Evolutionary conservation across 2,329 filamentous ascomycete species (phyloP).

Genomic region (Colletotrichum sp.): DNA sequence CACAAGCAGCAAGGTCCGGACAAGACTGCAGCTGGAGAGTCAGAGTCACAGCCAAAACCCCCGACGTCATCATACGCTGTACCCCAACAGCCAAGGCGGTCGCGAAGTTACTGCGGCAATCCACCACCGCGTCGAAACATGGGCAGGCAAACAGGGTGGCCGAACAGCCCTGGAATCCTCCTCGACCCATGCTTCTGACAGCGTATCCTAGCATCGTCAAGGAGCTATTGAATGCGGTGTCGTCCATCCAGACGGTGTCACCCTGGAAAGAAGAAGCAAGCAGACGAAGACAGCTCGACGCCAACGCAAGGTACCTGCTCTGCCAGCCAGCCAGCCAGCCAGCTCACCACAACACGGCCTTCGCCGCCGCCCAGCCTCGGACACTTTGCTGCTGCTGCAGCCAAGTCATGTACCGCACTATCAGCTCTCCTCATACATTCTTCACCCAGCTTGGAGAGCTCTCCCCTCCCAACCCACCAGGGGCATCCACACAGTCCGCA

Average conservation of each 20-base stretch:
- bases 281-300: background rate
- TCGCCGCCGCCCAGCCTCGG: background rate
- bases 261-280: background rate
- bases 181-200: background rate
- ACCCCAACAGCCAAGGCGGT: slow-evolving; percentile 2
- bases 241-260: background rate
- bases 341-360: background rate
- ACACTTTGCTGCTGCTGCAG: background rate
- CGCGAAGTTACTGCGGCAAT: background rate
- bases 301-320: background rate
- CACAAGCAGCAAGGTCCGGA: background rate
- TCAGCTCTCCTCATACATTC: slow-evolving; percentile 4
- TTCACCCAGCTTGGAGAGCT: slow-evolving; percentile 1
- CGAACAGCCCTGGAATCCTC: background rate
- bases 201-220: background rate
- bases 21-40: background rate
- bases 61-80: slow-evolving; percentile 10
- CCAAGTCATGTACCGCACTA: slow-evolving; percentile 11
- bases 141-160: background rate
- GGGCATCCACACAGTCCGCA: slow-evolving; percentile 12
- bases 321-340: background rate
- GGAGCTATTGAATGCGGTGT: background rate
- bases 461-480: slow-evolving; percentile 9
- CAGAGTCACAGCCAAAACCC: background rate
- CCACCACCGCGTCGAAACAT: background rate